phyloP scores from a whole-genome alignment of 768 basidiomycete species.

The Serendipita sp. region DNA sequence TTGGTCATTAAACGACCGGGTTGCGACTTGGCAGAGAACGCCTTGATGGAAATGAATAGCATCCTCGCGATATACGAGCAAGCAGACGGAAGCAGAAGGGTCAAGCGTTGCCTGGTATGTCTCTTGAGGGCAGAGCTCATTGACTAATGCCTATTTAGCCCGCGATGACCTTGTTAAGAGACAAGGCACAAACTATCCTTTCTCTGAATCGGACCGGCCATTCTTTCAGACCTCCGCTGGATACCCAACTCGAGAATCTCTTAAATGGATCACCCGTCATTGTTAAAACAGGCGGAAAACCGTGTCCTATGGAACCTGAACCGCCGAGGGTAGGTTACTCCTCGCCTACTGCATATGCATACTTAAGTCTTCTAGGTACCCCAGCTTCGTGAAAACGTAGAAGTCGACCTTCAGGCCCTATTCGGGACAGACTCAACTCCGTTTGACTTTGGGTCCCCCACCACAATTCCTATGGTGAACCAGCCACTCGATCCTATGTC shows the following conservation, averaged over 20 bases:
- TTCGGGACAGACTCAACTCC: not conserved
- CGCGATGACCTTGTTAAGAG: constrained; percentile 40
- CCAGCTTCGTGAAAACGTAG: not conserved
- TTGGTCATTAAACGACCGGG: not conserved
- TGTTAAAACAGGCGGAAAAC: not conserved
- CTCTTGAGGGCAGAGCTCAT: too few species aligned
- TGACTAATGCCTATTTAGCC: too few species aligned
- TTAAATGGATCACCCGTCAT: not conserved
- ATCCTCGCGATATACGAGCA: not conserved
- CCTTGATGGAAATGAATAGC: not conserved
- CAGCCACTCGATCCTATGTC: not conserved
- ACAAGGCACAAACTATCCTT: constrained; percentile 25
- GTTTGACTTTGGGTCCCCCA: not conserved
- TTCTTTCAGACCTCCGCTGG: not conserved
- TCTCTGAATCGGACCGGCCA: constrained; percentile 33
- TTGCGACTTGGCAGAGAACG: not conserved
- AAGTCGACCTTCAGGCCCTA: not conserved
- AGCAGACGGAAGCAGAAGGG: not conserved
- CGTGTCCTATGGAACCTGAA: not conserved
- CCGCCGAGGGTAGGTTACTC: too few species aligned
- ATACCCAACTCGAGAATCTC: not conserved
- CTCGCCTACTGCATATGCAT: not conserved
- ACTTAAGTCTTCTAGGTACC: not conserved
- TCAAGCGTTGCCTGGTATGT: not conserved
- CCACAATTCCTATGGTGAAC: not conserved